These are phyloP conservation scores for Mycosarcoma mackinlayi DNA, from an alignment of 1,284 basidiomycete species.

Conservation along the genomic window DNA sequence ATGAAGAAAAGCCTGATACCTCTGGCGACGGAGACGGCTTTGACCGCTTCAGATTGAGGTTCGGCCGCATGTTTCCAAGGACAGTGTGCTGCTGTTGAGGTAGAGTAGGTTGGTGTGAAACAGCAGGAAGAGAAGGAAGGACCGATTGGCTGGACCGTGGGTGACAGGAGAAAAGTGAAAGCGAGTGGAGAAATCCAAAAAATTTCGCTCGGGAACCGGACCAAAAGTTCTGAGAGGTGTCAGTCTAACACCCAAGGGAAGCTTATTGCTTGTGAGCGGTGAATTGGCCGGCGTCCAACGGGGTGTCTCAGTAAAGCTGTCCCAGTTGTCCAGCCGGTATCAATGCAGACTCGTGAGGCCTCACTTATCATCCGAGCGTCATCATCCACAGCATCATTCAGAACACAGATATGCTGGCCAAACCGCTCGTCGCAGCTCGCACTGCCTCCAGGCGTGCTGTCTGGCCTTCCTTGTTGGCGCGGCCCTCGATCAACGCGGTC, in stretches of 20 bases:
- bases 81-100: not conserved
- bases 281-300: constrained; percentile 20
- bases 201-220: constrained; percentile 27
- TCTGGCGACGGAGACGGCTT: constrained; percentile 6
- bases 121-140: not conserved
- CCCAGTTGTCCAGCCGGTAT: not conserved
- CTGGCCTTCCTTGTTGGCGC: not conserved
- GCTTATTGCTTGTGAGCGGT: no score
- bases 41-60: not conserved
- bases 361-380: no score
- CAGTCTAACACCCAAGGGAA: constrained; percentile 11
- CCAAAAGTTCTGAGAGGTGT: not conserved
- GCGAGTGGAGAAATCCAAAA: constrained; percentile 25
- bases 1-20: constrained; percentile 1
- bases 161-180: not conserved
- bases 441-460: not conserved
- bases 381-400: not conserved
- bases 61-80: constrained; percentile 18
- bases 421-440: not conserved
- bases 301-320: constrained; percentile 3
- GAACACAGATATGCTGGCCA: constrained; percentile 4
- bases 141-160: no score
- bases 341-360: constrained; percentile 1
- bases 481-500: not conserved
- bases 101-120: not conserved